Base-by-base conservation (phyloP, 495 filamentous ascomycete species). In the Geoglossum glabrum region DNA sequence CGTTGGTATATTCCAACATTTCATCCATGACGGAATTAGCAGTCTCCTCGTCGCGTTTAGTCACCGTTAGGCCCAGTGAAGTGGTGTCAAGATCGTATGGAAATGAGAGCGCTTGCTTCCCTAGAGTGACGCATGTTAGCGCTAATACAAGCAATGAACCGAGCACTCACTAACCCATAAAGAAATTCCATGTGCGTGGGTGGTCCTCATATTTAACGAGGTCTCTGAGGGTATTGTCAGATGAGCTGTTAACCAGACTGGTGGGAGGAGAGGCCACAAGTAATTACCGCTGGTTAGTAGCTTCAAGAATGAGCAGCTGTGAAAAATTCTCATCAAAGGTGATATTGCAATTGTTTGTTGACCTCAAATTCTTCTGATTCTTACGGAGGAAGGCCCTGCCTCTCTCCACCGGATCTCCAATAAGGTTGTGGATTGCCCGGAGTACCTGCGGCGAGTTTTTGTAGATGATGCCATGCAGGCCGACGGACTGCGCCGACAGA, bases 11-110 rank as follows among this genome's bases (percentile, higher is more conserved):
- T 7, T 31, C 27, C 15, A 63, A 49, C 46, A 67, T 64, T n/a
- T 64, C 57, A 36, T 68, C 66, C 27, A 68, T 25, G 0, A 68
- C 31, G 0, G 57, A 46, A 27, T 60, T 9, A 2, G 38, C 52
- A 6, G 43, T 31, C 1, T 33, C 26, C 21, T n/a, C 5, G n/a
- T 59, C 59, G 1, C 11, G 40, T 9, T 38, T 8, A 1, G 64
- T 1, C 6, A 51, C 36, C 0, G 28, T 26, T 45, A 62, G 26
- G 1, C 58, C 66, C 0, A 64, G 47, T 3, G 64, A 61, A 7
- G 66, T 68, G 6, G 66, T 66, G 55, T 68, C 64, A 0, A 64
- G 23, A 46, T 68, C 66, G 30, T 65, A 52, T 11, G 66, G 66
- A 56, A 58, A 67, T 5, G 0, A n/a, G 36, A 11, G 33, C 11